Conservation (phyloP, 78 protist species). For the Emiliania huxleyi region DNA sequence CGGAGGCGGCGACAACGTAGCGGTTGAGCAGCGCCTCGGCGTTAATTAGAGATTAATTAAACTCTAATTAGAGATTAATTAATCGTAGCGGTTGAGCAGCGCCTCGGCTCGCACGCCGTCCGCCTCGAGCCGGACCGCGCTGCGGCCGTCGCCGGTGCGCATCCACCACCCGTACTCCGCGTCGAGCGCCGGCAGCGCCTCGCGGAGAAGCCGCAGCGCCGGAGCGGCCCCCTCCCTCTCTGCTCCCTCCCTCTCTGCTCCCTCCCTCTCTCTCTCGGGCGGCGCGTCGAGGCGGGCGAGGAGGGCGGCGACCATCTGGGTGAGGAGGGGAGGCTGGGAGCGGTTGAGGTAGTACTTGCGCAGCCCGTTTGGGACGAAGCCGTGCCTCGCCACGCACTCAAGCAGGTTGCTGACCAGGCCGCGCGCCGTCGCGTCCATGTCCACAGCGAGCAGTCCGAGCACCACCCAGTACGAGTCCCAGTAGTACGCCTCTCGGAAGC, state of each 20-base stretch:
- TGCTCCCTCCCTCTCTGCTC: too few species aligned
- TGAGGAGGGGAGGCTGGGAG: constrained; percentile 75
- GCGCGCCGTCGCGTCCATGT: constrained; percentile 17
- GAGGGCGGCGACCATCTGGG: constrained; percentile 56
- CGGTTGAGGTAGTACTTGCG: constrained; percentile 66
- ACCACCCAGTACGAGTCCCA: constrained; percentile 46
- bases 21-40: constrained; percentile 46
- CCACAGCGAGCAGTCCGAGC: not conserved
- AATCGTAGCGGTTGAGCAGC: too few species aligned
- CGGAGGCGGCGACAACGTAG: not conserved
- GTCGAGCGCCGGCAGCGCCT: constrained; percentile 53
- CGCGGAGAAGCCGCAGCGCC: constrained; percentile 11
- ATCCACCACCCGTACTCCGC: constrained; percentile 68
- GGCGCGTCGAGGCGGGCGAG: not conserved
- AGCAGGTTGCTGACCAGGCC: not conserved
- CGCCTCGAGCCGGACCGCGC: too few species aligned
- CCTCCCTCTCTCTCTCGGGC: too few species aligned
- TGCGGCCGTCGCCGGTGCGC: not conserved
- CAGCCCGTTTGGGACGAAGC: constrained; percentile 81
- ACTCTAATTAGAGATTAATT: too few species aligned
- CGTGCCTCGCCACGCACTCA: constrained; percentile 9
- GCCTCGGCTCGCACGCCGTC: too few species aligned
- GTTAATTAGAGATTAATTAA: too few species aligned
- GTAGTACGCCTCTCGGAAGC: constrained; percentile 39
- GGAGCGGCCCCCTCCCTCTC: too few species aligned